Evolutionary conservation across 2,329 filamentous ascomycete species (phyloP), one percentile per base, ranked within the genome.

Genomic region (Venturia nashicola): DNA sequence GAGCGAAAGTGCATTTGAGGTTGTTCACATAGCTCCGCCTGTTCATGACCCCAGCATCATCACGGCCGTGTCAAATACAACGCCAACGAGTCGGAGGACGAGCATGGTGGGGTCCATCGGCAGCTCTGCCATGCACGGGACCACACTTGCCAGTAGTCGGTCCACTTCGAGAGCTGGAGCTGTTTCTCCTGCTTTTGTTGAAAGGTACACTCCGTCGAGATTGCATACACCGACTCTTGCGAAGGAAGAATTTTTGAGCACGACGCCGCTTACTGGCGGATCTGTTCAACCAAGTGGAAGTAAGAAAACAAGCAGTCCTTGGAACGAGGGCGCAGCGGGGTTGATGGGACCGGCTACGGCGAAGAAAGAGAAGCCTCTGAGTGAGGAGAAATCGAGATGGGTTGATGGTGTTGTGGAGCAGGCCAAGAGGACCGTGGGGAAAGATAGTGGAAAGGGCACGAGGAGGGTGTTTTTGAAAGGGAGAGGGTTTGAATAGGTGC

Each of bases 381-480:
- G 85, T 64, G 85, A 86, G 64, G 86, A 91, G 74, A 90, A 87
- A 71, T 80, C 85, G 65, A 85, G 86, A 46, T 94, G 90, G 90
- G 88, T 94, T 11, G 87, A 92, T 73, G 89, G 86, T 66, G 88
- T 94, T 77, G 87, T 91, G 76, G 87, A 90, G 70, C 88, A 90
- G 71, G 90, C 91, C 48, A 83, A 87, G 65, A 81, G 86, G 65
- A 54, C 69, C 66, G 67, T 63, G 59, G 86, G 87, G 55, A 89
- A 83, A 72, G 32, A 57, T 18, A 11, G 32, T 36, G 51, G 32
- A 9, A 85, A 87, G 5, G 88, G 82, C 8, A 91, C 89, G 18
- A 88, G 88, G 76, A 82, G 89, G 68, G 72, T 92, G 61, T 90
- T 89, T 70, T 80, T 85, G 70, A 80, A 80, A 73, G 57, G 72